These are phyloP conservation scores for Flammula alnicola DNA, from an alignment of 1,284 basidiomycete species.

Conservation along the genomic window DNA sequence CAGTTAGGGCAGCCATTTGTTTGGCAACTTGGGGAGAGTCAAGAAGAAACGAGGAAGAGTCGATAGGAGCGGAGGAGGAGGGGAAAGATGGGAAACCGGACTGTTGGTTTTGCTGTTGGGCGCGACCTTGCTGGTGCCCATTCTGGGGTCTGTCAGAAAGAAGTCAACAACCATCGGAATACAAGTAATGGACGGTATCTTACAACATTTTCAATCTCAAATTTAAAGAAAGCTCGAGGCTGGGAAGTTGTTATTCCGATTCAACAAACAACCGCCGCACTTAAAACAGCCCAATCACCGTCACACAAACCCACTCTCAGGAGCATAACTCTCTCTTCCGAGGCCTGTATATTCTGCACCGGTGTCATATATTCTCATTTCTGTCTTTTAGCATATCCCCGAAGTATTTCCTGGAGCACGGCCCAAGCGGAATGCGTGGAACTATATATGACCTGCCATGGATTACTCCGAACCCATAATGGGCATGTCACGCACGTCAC, in stretches of 20 bases:
- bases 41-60: constrained; percentile 46
- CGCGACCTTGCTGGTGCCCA: constrained; percentile 30
- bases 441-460: neutral
- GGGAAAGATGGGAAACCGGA: constrained; percentile 36
- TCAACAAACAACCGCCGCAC: constrained; percentile 12
- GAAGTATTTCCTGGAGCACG: constrained; percentile 7
- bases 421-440: constrained; percentile 1
- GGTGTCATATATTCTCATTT: no score
- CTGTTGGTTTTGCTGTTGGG: constrained; percentile 37
- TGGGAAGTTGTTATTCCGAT: constrained; percentile 6
- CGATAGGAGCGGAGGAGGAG: constrained; percentile 34
- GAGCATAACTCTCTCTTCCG: neutral
- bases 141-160: constrained; percentile 37
- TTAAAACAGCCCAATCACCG: constrained; percentile 4
- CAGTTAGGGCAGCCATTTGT: constrained; percentile 76
- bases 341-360: neutral
- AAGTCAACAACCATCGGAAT: constrained; percentile 10
- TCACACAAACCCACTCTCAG: constrained; percentile 7
- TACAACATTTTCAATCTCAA: constrained; percentile 35
- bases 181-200: constrained; percentile 11
- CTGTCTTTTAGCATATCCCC: neutral
- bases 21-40: constrained; percentile 65
- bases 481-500: constrained; percentile 11
- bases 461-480: neutral
- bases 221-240: constrained; percentile 3